These are phyloP conservation scores for Colletotrichum gloeosporioides DNA, from an alignment of 2,329 filamentous ascomycete species.

Conservation along the genomic window DNA sequence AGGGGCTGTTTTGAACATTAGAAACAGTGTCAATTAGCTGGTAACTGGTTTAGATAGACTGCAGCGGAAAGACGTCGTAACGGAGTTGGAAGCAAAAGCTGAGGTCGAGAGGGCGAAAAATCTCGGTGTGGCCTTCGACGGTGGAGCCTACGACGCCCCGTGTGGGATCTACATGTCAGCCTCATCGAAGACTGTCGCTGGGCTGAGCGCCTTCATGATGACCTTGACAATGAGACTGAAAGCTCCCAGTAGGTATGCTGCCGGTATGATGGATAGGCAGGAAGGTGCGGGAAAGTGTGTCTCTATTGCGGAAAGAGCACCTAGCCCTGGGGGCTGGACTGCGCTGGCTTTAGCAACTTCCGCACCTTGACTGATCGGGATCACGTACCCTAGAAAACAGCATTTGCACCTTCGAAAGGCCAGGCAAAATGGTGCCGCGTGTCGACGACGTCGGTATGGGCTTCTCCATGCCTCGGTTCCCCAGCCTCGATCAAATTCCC, in stretches of 20 bases:
- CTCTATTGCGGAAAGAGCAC: background rate
- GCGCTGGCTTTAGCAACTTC: background rate
- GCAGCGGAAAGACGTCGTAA: background rate
- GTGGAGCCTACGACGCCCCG: background rate
- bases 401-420: background rate
- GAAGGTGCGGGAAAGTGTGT: background rate
- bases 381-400: background rate
- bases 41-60: rapidly evolving
- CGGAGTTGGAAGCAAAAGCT: background rate
- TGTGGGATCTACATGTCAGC: background rate
- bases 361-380: background rate
- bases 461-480: background rate
- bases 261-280: background rate
- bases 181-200: background rate
- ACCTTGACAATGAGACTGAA: background rate
- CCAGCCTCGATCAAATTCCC: background rate
- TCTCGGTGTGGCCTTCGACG: background rate
- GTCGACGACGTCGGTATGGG: background rate
- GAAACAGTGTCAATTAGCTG: background rate
- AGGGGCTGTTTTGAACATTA: background rate
- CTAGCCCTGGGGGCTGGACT: background rate
- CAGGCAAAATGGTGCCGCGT: background rate
- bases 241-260: background rate
- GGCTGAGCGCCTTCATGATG: background rate
- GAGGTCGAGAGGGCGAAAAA: background rate